Base-by-base conservation (phyloP, 2,329 filamentous ascomycete genomes). In the Trichophyton verrucosum region DNA sequence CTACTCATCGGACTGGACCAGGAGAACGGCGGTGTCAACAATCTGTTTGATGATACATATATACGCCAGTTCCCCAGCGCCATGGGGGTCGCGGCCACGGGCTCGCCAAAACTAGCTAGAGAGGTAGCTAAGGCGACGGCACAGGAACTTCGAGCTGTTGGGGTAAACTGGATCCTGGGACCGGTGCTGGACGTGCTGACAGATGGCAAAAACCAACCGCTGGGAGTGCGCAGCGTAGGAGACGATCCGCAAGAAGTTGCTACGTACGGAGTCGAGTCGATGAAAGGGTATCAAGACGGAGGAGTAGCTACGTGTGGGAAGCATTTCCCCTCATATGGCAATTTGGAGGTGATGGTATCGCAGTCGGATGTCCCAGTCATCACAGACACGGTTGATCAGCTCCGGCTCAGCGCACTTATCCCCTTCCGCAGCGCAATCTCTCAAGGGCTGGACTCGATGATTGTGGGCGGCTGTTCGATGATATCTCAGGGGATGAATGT, bases 1-100 rank as follows among this genome's bases (percentile, higher is more conserved):
- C 77, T 99, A 17, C 80, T 95, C 60, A 96, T 99, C 67, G 91
- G 88, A 44, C 78, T 97, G 42, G 94, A 97, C 71, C 94, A 99
- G 72, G 94, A 99, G 73, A 97, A 99, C 83, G 94, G 94, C 65
- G 91, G 92, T 2, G 92, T 96, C 72, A 97, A 96, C 77, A 96
- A 90, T 75, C 81, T 97, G 1, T 96, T 95, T 69, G 92, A 97
- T 72, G 91, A 96, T 67, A 89, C 94, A 69, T 94, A 91, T 71
- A 92, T 97, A 66, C 91, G 90, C 66, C 94, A 97, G 72, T 99
- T 96, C 67, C 94, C 94, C 7, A 96, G 91, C 69, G 89, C 92
- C 64, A 97, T 99, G 92, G 92, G 91, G 11, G 82, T 96, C 63
- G 91, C 92, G n/a, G 94, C 94, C 22, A 91, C 91, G 3, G 90